phyloP scores from a whole-genome alignment of 2,329 filamentous ascomycete species.

The Parastagonospora nodorum region DNA sequence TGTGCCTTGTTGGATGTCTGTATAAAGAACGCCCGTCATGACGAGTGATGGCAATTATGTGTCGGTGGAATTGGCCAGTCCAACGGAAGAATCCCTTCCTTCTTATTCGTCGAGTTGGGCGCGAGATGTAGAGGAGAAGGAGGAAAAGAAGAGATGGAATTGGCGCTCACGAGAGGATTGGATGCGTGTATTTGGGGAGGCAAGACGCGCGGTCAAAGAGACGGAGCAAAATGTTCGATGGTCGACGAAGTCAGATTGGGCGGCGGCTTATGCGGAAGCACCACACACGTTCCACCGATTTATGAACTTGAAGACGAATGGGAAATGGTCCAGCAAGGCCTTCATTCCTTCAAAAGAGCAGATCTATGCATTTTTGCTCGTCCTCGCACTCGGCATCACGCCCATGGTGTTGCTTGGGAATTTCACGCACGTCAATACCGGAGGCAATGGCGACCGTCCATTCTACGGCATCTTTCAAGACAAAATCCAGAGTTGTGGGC shows the following conservation, averaged over 20 bases:
- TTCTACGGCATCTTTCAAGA: constrained; percentile 16
- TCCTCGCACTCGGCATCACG: constrained; percentile 7
- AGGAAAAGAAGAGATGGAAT: background rate
- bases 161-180: background rate
- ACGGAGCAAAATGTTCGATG: too few species aligned
- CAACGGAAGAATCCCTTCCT: background rate
- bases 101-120: background rate
- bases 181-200: background rate
- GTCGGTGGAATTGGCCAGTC: background rate
- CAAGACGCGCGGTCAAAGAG: too few species aligned
- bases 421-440: constrained; percentile 3
- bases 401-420: constrained; percentile 16
- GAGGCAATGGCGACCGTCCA: background rate
- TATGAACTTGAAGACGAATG: background rate
- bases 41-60: background rate
- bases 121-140: background rate
- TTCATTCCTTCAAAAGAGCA: background rate
- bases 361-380: constrained; percentile 8
- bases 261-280: background rate
- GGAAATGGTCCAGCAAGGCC: background rate
- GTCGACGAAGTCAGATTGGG: background rate
- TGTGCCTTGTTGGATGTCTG: background rate
- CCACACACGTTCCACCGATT: background rate
- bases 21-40: background rate
- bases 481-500: constrained; percentile 19